Evolutionary conservation across 305 asterid genomes (phyloP).

Genomic region (Rubia tinctorum): DNA sequence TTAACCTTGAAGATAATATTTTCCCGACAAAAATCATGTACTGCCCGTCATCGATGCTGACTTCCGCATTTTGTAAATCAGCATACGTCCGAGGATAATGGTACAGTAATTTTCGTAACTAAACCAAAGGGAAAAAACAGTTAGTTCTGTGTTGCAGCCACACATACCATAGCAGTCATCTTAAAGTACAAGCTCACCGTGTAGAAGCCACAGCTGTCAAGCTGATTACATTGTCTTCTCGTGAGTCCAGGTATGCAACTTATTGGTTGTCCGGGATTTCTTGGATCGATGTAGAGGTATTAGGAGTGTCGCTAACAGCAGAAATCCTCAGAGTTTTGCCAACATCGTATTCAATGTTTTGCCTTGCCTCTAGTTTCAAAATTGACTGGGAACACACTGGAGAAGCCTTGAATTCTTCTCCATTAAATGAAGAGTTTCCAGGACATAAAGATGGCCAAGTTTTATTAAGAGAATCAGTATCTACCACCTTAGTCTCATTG

Average conservation of each 20-base stretch:
- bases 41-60: conserved; percentile 80
- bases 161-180: conserved; percentile 11
- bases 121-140: conserved; percentile 33
- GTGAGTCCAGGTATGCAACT: conserved; percentile 60
- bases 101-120: conserved; percentile 85
- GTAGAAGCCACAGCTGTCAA: conserved; percentile 76
- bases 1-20: conserved; percentile 73
- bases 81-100: conserved; percentile 98
- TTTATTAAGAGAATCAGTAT: conserved; percentile 38
- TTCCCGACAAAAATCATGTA: conserved; percentile 85
- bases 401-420: conserved; percentile 34
- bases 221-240: conserved; percentile 56
- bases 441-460: conserved; percentile 37
- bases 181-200: conserved; percentile 49
- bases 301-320: conserved; percentile 29
- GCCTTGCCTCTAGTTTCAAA: conserved; percentile 33
- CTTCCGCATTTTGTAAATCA: conserved; percentile 83
- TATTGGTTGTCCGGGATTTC: conserved; percentile 64
- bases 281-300: conserved; percentile 40
- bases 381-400: conserved; percentile 30
- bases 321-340: conserved; percentile 32
- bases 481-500: conserved; percentile 47
- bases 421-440: conserved; percentile 24
- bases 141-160: conserved; percentile 26
- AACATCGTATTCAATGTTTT: conserved; percentile 29